A percentile compares a stretch with the other conserved stretches of the same genome.
Evolutionary conservation across 495 filamentous ascomycete genomes (phyloP).

Genomic region (Aspergillus carlsbadensis): DNA sequence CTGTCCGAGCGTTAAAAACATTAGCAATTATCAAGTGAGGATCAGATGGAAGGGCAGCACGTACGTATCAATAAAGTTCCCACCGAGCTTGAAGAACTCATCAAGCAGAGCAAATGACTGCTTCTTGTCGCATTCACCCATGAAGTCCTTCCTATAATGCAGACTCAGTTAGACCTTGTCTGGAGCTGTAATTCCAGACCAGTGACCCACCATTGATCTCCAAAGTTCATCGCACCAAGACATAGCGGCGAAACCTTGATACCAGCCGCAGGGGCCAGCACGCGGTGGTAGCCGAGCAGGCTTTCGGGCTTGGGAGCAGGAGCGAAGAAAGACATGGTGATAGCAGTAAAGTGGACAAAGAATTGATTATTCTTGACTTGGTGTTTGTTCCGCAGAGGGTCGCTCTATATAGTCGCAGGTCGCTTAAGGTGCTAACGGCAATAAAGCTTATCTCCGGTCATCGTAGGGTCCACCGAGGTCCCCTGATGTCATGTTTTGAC

Average conservation of each 20-base stretch:
- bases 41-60: not conserved
- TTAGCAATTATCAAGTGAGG: not conserved
- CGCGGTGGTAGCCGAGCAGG: conserved; percentile 36
- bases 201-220: conserved; percentile 45
- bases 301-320: conserved; percentile 8
- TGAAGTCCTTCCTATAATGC: conserved; percentile 45
- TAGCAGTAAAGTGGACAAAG: no score
- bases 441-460: no score
- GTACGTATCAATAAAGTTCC: conserved; percentile 54
- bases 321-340: conserved; percentile 6
- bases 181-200: not conserved
- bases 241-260: conserved; percentile 60
- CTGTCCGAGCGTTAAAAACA: not conserved
- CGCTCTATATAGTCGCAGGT: no score
- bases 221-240: conserved; percentile 65
- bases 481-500: no score
- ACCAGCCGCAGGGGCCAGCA: conserved; percentile 58
- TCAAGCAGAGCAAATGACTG: conserved; percentile 51
- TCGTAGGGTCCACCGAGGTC: no score
- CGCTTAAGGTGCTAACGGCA: no score
- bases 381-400: no score
- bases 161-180: not conserved
- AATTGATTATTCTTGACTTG: no score
- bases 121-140: conserved; percentile 35
- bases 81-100: conserved; percentile 46